Evolutionary conservation across 2,329 filamentous ascomycete species (phyloP).

Genomic region (Domatiomyces globalis): DNA sequence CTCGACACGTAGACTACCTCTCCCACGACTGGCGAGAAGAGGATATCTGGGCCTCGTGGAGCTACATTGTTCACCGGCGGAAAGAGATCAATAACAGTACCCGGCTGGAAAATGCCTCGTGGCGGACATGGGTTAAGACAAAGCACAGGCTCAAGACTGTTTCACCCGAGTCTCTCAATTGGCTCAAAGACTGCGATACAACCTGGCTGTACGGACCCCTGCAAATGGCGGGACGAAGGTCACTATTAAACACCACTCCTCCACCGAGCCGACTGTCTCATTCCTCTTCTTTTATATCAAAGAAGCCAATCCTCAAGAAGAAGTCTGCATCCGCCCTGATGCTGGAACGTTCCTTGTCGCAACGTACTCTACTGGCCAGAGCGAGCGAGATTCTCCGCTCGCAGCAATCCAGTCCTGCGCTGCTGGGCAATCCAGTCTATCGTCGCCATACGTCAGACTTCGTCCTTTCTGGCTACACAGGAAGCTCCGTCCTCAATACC

Average conservation of each 20-base stretch:
- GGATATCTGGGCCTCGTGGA: constrained; percentile 96
- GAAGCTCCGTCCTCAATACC: constrained; percentile 38
- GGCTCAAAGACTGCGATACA: constrained; percentile 94
- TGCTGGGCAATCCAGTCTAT: constrained; percentile 41
- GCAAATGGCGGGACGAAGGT: constrained; percentile 44
- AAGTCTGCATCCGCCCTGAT: constrained; percentile 92
- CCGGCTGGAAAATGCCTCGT: constrained; percentile 86
- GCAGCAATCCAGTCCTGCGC: constrained; percentile 49
- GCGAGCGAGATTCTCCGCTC: constrained; percentile 75
- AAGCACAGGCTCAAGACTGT: constrained; percentile 79
- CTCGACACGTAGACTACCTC: constrained; percentile 85
- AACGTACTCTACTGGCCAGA: constrained; percentile 78
- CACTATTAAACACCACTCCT: constrained; percentile 29
- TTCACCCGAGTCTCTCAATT: constrained; percentile 83
- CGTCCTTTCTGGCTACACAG: constrained; percentile 42
- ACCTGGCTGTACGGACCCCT: constrained; percentile 94
- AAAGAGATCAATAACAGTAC: constrained; percentile 67
- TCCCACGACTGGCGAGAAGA: constrained; percentile 90
- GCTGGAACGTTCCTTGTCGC: constrained; percentile 74
- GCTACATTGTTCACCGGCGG: constrained; percentile 71
- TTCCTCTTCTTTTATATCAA: constrained; percentile 52
- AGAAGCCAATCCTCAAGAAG: constrained; percentile 93
- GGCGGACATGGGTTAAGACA: constrained; percentile 90
- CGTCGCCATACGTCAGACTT: constrained; percentile 56
- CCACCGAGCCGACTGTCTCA: constrained; percentile 43